Conservation (phyloP, 2,329 filamentous ascomycete species). For the Exophiala lecanii-corni region DNA sequence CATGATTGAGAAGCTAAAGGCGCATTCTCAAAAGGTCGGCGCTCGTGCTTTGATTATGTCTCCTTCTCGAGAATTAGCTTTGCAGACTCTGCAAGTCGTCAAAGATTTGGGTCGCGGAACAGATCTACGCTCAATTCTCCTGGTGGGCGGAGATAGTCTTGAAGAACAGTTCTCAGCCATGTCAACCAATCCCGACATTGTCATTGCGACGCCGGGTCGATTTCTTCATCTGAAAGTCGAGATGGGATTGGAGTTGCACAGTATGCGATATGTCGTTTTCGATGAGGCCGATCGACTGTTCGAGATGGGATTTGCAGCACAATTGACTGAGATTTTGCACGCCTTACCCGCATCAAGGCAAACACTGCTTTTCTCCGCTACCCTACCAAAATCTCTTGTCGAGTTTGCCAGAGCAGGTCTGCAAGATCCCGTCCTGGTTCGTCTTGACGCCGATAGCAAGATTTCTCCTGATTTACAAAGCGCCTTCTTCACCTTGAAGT, state of each 20-base stretch:
- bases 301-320: constrained; percentile 96
- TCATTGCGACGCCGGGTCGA: constrained; percentile 93
- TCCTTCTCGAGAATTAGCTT: constrained; percentile 85
- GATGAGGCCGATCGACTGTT: constrained; percentile 96
- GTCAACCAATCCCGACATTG: constrained; percentile 91
- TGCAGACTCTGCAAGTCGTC: constrained; percentile 93
- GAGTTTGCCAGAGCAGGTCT: constrained; percentile 93
- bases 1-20: constrained; percentile 90
- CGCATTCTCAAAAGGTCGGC: constrained; percentile 81
- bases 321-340: constrained; percentile 88
- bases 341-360: constrained; percentile 79
- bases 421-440: constrained; percentile 84
- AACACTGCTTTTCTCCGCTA: constrained; percentile 91
- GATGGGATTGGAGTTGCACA: constrained; percentile 87
- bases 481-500: constrained; percentile 90
- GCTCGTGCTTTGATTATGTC: constrained; percentile 83
- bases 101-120: constrained; percentile 90
- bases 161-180: constrained; percentile 94
- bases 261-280: constrained; percentile 90
- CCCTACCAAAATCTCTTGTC: constrained; percentile 85
- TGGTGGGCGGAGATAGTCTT: constrained; percentile 91
- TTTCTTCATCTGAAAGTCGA: constrained; percentile 97
- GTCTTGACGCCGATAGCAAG: constrained; percentile 91
- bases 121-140: constrained; percentile 80
- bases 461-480: constrained; percentile 93